Conservation (phyloP, 139 green algal species). For the Chlamydomonas sp. region DNA sequence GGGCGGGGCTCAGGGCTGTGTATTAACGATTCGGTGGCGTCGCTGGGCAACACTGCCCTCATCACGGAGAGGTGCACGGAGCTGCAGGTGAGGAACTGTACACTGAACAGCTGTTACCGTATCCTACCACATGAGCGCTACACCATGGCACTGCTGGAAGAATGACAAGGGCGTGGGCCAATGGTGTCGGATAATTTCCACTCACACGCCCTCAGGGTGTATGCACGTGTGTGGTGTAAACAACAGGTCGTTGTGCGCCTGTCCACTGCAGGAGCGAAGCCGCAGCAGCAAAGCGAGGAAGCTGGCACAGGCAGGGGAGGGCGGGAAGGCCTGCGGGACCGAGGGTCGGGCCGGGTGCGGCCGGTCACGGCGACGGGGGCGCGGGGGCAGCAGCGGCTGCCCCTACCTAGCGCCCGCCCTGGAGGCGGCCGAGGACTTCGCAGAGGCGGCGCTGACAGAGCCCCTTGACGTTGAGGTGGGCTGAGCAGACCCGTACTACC, state of each 20-base stretch:
- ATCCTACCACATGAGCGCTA: background rate
- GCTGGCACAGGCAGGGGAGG: background rate
- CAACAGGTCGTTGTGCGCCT: no score
- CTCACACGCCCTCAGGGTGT: no score
- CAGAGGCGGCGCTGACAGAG: conserved; percentile 52
- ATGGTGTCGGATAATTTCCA: no score
- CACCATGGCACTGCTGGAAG: no score
- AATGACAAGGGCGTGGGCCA: no score
- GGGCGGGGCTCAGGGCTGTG: conserved; percentile 75
- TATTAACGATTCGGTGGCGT: conserved; percentile 84
- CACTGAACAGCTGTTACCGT: background rate
- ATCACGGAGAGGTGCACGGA: conserved; percentile 96
- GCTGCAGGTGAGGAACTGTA: conserved; percentile 49
- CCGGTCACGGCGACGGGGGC: background rate
- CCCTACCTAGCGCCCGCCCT: conserved; percentile 36
- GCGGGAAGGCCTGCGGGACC: background rate
- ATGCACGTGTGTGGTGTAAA: no score
- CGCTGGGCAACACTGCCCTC: conserved; percentile 42
- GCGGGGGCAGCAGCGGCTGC: conserved; percentile 33
- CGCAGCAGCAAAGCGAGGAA: background rate
- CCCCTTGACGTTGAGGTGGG: conserved; percentile 92
- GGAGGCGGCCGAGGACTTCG: conserved; percentile 46
- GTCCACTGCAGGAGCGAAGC: no score
- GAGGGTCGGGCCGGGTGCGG: background rate
- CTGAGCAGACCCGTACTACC: background rate